Base-by-base conservation (phyloP, 495 filamentous ascomycete genomes). In the Penicillium flavigenum region DNA sequence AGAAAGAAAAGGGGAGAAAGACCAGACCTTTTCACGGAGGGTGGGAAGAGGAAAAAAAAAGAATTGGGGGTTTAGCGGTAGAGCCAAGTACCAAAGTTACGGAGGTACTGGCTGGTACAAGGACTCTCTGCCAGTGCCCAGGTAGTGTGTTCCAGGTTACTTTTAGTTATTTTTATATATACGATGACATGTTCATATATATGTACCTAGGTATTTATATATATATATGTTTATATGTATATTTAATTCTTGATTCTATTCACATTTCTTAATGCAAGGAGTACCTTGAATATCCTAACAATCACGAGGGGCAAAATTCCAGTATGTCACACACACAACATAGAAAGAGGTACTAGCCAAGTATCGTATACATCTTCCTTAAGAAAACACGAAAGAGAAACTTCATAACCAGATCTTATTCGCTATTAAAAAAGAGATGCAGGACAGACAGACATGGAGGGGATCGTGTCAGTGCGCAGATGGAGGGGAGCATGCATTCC, bases 61-160 rank as follows among this genome's bases (percentile, higher is more conserved):
- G 39, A 48, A 61, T 4, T 26, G 56, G 56, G 43, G 54, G 56
- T 32, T 51, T 47, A 51, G 66, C 58, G 62, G 64, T 63, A 52
- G 59, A 66, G 53, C 63, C 63, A 62, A 64, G 63, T 61, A 62
- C 63, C 58, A 64, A 62, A 68, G 65, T 66, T 66, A 63, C 58
- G 62, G 58, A 59, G 58, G 56, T 64, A 60, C 58, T 32, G 58
- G 24, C 17, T 58, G 51, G 58, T 66, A 66, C 63, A 51, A 46
- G 49, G 32, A 51, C 49, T 51, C 36, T 7, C 5, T 20, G 20
- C n/a, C n/a, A n/a, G n/a, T n/a, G n/a, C 22, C 22, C 22, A 22
- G 22, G 22, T 20, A 20, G 20, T 22, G 22, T 38, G 2, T 41
- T 48, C 5, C 26, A 29, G 5, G 2, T 20, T 6, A 53, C 22